A percentile compares a stretch with the other conserved stretches of the same genome.
phyloP scores from a whole-genome alignment of 202 grass and related monocot species.

The Carex arenaria region DNA sequence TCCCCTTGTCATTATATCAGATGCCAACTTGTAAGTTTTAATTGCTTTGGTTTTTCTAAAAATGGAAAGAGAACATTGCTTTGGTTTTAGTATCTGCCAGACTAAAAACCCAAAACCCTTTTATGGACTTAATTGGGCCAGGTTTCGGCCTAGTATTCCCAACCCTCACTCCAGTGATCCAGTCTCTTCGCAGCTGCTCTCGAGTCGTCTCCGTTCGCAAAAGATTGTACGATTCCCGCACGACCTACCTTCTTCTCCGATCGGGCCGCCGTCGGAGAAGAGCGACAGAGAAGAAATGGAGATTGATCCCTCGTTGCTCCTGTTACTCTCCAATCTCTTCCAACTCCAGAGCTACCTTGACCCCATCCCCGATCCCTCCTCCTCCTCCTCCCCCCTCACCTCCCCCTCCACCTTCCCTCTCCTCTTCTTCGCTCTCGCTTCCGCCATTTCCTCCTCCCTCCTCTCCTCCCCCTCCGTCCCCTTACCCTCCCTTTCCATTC shows the following conservation, averaged over 20 bases:
- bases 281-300: background rate
- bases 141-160: background rate
- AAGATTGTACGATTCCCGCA: background rate
- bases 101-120: background rate
- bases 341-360: constrained; percentile 7
- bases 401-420: constrained; percentile 4
- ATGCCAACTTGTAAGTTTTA: background rate
- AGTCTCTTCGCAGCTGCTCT: background rate
- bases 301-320: background rate
- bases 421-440: background rate
- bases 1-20: background rate
- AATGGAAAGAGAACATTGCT: too few relatives aligned
- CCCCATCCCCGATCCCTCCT: background rate
- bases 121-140: background rate
- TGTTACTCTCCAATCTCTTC: background rate
- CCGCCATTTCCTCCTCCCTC: constrained; percentile 3
- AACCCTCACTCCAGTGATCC: background rate
- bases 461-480: background rate
- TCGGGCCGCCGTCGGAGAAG: background rate
- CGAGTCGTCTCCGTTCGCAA: background rate
- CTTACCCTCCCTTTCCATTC: background rate
- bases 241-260: background rate
- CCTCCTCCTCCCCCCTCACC: background rate
- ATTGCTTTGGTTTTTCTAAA: background rate
- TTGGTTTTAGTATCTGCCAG: background rate